phyloP scores from a whole-genome alignment of 176 grass and related monocot genomes.

The Paspalum vaginatum region DNA sequence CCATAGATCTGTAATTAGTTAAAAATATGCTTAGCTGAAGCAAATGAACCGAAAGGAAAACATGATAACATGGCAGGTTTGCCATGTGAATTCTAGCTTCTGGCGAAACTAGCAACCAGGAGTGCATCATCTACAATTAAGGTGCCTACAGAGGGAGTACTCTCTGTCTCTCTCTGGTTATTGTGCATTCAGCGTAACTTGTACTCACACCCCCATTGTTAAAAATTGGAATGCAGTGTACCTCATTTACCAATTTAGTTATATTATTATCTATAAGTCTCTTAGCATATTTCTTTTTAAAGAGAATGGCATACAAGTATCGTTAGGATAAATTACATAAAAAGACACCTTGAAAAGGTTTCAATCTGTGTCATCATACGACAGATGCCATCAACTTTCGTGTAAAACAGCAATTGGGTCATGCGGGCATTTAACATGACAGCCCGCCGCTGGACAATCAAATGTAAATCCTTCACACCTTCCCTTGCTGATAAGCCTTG shows the following conservation, averaged over 20 bases:
- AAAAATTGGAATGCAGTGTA: background rate
- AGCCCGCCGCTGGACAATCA: background rate
- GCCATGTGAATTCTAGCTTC: background rate
- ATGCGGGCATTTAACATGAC: background rate
- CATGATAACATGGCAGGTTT: background rate
- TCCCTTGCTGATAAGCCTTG: constrained; percentile 76
- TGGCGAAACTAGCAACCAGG: background rate
- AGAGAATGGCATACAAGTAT: background rate
- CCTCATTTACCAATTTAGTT: background rate
- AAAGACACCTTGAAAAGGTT: background rate
- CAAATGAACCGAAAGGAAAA: background rate
- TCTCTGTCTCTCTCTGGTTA: background rate
- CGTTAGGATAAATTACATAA: background rate
- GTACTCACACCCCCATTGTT: background rate
- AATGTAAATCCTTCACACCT: constrained; percentile 45
- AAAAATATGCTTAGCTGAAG: constrained; percentile 30
- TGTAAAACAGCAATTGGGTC: background rate
- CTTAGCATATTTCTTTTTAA: background rate
- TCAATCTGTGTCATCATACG: background rate
- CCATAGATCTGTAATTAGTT: constrained; percentile 77
- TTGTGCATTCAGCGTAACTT: background rate
- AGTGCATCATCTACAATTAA: background rate
- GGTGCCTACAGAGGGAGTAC: background rate
- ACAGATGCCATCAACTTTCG: background rate
- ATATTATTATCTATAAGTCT: background rate